phyloP scores from a whole-genome alignment of 2,329 filamentous ascomycete genomes.

The Aspergillus sp. region DNA sequence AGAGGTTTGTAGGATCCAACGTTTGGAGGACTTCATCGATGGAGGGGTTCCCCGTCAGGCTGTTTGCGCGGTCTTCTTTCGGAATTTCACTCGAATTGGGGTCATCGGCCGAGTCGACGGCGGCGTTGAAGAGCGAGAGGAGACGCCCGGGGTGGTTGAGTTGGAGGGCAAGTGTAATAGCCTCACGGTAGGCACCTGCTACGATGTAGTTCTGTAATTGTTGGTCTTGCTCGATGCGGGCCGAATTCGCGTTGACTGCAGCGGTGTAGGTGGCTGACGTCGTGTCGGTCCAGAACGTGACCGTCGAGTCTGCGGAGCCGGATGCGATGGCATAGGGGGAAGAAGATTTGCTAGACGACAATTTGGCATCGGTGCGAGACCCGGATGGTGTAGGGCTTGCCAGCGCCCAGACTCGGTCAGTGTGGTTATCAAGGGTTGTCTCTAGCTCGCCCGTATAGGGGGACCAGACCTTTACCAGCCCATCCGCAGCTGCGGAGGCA shows the following conservation, averaged over 20 bases:
- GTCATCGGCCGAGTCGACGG: conserved; percentile 72
- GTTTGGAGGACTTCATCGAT: conserved; percentile 83
- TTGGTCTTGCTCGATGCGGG: conserved; percentile 90
- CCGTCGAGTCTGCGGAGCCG: conserved; percentile 85
- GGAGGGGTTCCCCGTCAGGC: conserved; percentile 47
- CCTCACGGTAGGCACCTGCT: conserved; percentile 83
- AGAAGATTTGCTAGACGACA: conserved; percentile 29
- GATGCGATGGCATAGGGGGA: conserved; percentile 74
- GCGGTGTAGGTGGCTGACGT: conserved; percentile 76
- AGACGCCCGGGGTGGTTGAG: conserved; percentile 91
- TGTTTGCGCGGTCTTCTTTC: conserved; percentile 28
- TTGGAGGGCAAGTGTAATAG: conserved; percentile 85
- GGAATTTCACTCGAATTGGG: conserved; percentile 35
- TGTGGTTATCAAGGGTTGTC: conserved; percentile 93
- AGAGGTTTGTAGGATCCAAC: conserved; percentile 82
- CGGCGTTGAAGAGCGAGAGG: conserved; percentile 77
- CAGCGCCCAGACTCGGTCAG: conserved; percentile 91
- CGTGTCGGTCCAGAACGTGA: conserved; percentile 95
- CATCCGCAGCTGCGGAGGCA: conserved; percentile 87
- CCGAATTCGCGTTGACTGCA: conserved; percentile 70
- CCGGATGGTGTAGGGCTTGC: conserved; percentile 59
- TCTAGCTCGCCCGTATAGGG: conserved; percentile 80
- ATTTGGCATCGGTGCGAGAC: conserved; percentile 30
- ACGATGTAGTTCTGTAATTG: conserved; percentile 90
- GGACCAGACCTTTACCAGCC: conserved; percentile 95